Evolutionary conservation across 495 filamentous ascomycete genomes (phyloP), one percentile per base, ranked within the genome.

Genomic region (Penicillium daleae): DNA sequence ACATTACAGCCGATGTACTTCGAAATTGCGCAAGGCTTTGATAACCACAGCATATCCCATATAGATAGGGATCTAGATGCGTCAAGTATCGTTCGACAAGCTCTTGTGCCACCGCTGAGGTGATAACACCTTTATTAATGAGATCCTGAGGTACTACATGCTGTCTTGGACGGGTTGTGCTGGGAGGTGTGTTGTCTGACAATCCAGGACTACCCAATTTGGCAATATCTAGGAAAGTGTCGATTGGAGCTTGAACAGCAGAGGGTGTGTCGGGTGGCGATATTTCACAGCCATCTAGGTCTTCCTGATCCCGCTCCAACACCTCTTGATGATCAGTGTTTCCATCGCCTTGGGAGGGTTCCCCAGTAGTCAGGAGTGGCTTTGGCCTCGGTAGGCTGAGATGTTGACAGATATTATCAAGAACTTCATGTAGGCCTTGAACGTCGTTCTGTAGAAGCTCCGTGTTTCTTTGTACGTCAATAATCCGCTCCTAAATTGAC

Each of bases 41-140:
- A 31, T 75, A 76, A 19, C 76, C 69, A 33, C 76, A 73, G 10
- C 75, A 69, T 22, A 79, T 76, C 2, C 74, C 71, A 60, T 80
- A 82, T 0, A 80, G 71, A 56, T 79, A 81, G 26, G 77, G 75
- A 54, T 81, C 79, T 1, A 80, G 70, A 8, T 73, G 70, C 12
- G 76, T 75, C 29, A 76, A 68, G 57, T 81, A 81, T 35, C 72
- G 61, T 24, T 75, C 70, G 0, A 78, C 71, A 27, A 78, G 65
- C 6, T 57, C 62, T 46, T 78, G 74, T 19, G 76, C 76, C 21
- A 76, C 68, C 29, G 71, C 67, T 0, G 68, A 22, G 37, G 56
- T 73, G 17, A 80, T 66, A n/a, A 76, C 61, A 12, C 74, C 75
- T 48, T 71, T 72, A 17, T 65, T 72, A 62, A 82, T 73, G 55